Evolutionary conservation across 805 yeast species (phyloP).

Genomic region (Candida methanosorbosa): DNA sequence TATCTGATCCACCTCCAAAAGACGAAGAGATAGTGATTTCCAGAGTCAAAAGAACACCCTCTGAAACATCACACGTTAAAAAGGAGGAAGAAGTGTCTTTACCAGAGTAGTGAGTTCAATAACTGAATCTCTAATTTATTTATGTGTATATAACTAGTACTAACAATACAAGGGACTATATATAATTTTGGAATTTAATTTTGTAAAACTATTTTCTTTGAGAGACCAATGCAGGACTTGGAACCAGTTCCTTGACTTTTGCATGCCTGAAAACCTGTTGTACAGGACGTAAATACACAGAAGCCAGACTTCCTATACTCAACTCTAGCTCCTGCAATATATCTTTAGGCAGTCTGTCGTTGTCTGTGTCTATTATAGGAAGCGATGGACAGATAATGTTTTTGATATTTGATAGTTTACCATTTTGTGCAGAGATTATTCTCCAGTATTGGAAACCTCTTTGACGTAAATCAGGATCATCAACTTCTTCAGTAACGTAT

Average conservation of each 20-base stretch:
- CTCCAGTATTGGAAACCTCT: conserved; percentile 85
- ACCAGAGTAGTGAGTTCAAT: too few relatives aligned
- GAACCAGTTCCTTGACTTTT: conserved; percentile 38
- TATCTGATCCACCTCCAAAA: conserved; percentile 11
- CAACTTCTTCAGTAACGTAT: conserved; percentile 62
- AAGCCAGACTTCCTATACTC: conserved; percentile 73
- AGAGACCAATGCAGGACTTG: conserved; percentile 37
- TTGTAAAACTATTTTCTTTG: neutral
- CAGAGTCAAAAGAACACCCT: too few relatives aligned
- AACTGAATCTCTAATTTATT: too few relatives aligned
- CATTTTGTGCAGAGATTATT: conserved; percentile 45
- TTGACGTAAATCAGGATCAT: conserved; percentile 82
- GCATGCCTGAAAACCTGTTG: conserved; percentile 68
- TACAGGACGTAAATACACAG: conserved; percentile 78
- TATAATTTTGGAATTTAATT: too few relatives aligned
- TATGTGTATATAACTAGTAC: too few relatives aligned
- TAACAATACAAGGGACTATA: too few relatives aligned
- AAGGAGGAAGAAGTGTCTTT: too few relatives aligned
- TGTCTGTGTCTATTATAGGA: conserved; percentile 59
- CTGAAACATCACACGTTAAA: too few relatives aligned
- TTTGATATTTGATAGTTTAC: conserved; percentile 30
- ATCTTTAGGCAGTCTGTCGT: conserved; percentile 59
- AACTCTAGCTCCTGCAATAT: conserved; percentile 76
- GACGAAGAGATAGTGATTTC: conserved; percentile 16
- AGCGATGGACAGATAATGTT: conserved; percentile 50